Evolutionary conservation across 2,329 filamentous ascomycete genomes (phyloP), one percentile per base, ranked within the genome.

Genomic region (Bipolaris zeicola): DNA sequence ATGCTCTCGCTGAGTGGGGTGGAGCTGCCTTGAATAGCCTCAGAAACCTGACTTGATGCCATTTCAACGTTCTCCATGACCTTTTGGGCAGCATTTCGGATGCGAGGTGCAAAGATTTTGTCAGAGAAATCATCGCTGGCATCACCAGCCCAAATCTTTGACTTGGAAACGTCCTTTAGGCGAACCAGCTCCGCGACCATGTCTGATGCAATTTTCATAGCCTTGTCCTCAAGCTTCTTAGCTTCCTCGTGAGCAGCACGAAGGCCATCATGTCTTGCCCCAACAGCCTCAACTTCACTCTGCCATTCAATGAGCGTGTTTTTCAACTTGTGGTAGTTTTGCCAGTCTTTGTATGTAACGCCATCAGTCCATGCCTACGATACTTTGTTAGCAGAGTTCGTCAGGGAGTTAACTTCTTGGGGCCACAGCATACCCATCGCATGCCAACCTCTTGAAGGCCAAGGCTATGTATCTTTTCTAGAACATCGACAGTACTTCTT

Each of bases 311-410:
- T 88, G 50, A 97, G 90, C 11, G 90, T 89, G 51, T 85, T 86
- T 79, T 91, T 96, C 55, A 99, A 82, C 57, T 90, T 87, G 74
- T 98, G 92, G 72, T 96, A 99, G 74, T 94, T 95, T 57, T 89
- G 87, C 95, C 95, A 99, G 75, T 99, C 92, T 75, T 96, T 93
- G 82, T 99, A 97, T 1, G 94, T 96, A 59, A 99, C 86, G 31
- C 92, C 92, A 55, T 98, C 92, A 79, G 92, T 95, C 89, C 91
- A 96, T 11, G 94, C 92, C 54, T 57, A 34, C 6, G n/a, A 20
- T 33, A 8, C 13, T 18, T 18, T n/a, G 44, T 57, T 45, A 57
- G 54, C 38, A 31, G 18, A 7, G 34, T 8, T 34, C 34, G 18
- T n/a, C 6, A 16, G 20, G 10, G 31, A 7, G 28, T 8, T 7